A percentile compares a stretch with the other conserved stretches of the same genome.
Conservation (phyloP, 345 rosid genomes). For the Boechera divaricarpa region DNA sequence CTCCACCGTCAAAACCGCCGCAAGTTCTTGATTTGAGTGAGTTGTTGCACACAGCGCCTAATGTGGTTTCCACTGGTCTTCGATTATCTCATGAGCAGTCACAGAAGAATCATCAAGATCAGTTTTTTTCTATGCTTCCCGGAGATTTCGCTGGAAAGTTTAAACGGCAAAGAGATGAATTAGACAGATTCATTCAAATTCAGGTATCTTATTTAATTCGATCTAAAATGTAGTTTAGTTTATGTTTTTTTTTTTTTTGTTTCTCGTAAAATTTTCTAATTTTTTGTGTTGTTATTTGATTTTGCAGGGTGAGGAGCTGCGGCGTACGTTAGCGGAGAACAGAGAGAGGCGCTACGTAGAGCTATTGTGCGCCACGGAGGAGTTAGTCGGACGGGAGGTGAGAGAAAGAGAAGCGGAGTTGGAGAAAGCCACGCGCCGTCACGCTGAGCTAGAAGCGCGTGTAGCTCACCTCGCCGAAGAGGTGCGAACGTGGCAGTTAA, state of each 20-base stretch:
- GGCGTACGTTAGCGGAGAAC: conserved; percentile 66
- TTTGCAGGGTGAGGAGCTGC: conserved; percentile 66
- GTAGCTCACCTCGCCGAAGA: conserved; percentile 69
- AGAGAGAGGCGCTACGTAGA: conserved; percentile 64
- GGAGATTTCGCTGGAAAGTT: conserved; percentile 60
- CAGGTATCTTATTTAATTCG: conserved; percentile 46
- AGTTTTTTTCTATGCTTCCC: conserved; percentile 26
- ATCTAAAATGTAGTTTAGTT: background rate
- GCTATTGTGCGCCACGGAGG: conserved; percentile 68
- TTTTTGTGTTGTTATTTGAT: background rate
- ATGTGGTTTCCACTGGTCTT: conserved; percentile 61
- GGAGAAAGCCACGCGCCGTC: conserved; percentile 64
- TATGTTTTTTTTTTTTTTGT: background rate
- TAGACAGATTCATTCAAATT: conserved; percentile 67
- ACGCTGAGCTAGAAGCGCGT: conserved; percentile 74
- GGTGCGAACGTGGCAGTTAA: conserved; percentile 81
- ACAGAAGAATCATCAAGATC: conserved; percentile 47
- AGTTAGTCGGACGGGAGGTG: conserved; percentile 50
- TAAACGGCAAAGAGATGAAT: conserved; percentile 69
- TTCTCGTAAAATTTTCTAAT: no score
- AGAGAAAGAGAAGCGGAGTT: conserved; percentile 68
- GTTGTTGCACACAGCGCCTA: conserved; percentile 14
- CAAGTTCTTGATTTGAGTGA: background rate
- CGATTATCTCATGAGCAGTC: conserved; percentile 39
- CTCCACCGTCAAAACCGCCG: conserved; percentile 14